Evolutionary conservation across 2,329 filamentous ascomycete genomes (phyloP).

Genomic region (Alternaria viburni): DNA sequence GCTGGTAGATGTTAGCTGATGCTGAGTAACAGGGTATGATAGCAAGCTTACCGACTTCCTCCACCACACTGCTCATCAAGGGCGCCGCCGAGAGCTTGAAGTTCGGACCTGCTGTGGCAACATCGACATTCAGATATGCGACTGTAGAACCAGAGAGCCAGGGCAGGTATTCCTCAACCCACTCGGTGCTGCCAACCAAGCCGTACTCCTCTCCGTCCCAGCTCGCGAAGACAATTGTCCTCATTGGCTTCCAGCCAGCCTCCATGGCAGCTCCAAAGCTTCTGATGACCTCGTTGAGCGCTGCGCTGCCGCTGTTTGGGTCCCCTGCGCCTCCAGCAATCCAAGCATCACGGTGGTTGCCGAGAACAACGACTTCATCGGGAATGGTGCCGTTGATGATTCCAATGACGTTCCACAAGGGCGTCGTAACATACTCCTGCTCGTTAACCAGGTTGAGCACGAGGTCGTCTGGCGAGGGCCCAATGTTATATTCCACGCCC

Average conservation of each 20-base stretch:
- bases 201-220: constrained; percentile 80
- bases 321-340: constrained; percentile 83
- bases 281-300: constrained; percentile 78
- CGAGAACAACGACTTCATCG: constrained; percentile 85
- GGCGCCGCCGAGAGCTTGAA: constrained; percentile 74
- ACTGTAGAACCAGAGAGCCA: constrained; percentile 78
- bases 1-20: constrained; percentile 28
- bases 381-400: constrained; percentile 85
- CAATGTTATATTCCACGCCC: constrained; percentile 83
- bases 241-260: constrained; percentile 80
- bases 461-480: constrained; percentile 75
- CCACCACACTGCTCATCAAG: constrained; percentile 74
- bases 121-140: constrained; percentile 86
- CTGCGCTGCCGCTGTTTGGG: constrained; percentile 81
- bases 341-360: constrained; percentile 94
- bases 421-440: constrained; percentile 58
- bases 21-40: neutral
- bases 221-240: constrained; percentile 85
- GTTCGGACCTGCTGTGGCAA: constrained; percentile 69
- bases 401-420: constrained; percentile 78
- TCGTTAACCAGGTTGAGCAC: constrained; percentile 58
- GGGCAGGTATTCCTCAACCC: constrained; percentile 87
- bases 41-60: constrained; percentile 61
- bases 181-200: constrained; percentile 85
- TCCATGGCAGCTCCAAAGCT: constrained; percentile 74